A percentile compares a stretch with the other conserved stretches of the same genome.
These are phyloP conservation scores for Rhizoctonia solani DNA, from an alignment of 1,284 basidiomycete species.

Conservation along the genomic window DNA sequence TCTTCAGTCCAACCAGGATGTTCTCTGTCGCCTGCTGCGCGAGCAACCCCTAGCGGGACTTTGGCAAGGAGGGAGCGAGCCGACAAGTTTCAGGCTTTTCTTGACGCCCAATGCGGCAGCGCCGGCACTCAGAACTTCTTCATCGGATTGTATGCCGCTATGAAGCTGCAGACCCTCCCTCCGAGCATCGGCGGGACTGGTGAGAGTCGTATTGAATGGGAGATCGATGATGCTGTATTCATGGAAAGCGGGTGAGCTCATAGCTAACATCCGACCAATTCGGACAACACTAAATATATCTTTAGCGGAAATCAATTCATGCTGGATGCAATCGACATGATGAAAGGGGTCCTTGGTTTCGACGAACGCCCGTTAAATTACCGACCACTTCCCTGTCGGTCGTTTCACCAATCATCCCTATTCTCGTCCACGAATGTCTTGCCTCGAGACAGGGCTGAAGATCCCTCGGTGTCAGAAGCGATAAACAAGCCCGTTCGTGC, in stretches of 20 bases:
- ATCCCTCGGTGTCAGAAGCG: conserved; percentile 3
- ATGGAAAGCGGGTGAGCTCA: conserved; percentile 40
- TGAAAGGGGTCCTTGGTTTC: conserved; percentile 38
- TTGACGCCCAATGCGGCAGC: conserved; percentile 36
- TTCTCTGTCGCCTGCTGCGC: conserved; percentile 34
- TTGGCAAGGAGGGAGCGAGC: conserved; percentile 34
- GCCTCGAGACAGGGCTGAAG: conserved; percentile 3
- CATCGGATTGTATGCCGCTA: conserved; percentile 36
- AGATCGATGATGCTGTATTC: conserved; percentile 40
- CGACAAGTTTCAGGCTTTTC: conserved; percentile 35
- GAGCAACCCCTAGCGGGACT: conserved; percentile 24
- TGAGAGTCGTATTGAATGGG: conserved; percentile 39
- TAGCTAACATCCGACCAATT: neutral
- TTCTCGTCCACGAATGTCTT: conserved; percentile 13
- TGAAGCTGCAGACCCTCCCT: conserved; percentile 38
- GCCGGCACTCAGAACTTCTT: conserved; percentile 41
- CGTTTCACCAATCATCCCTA: conserved; percentile 25
- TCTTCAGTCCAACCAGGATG: conserved; percentile 37
- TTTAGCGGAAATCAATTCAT: conserved; percentile 39
- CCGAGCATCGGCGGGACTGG: conserved; percentile 39
- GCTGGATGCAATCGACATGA: conserved; percentile 39
- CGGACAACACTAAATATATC: conserved; percentile 1
- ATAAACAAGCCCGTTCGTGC: neutral
- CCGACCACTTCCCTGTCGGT: conserved; percentile 30
- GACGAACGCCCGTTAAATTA: conserved; percentile 28